phyloP scores from a whole-genome alignment of 148 eudicot genomes.

The Vaccinium myrtillus region DNA sequence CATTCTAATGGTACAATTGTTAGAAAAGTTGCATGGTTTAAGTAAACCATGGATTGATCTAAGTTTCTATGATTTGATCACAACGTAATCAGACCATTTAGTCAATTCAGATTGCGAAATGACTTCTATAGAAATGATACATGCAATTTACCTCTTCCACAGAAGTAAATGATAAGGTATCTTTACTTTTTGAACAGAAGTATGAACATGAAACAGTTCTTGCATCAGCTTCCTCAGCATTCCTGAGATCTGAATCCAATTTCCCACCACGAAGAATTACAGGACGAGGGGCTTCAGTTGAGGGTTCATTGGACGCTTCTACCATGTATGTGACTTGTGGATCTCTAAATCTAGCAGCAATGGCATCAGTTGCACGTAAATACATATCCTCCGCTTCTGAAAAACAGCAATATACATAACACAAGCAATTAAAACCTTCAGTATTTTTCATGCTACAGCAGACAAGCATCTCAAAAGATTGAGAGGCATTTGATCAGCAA shows the following conservation, averaged over 20 bases:
- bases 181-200: constrained; percentile 52
- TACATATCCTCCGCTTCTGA: constrained; percentile 59
- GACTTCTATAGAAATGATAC: not conserved
- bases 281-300: constrained; percentile 42
- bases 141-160: constrained; percentile 58
- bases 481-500: not conserved
- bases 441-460: not conserved
- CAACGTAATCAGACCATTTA: not conserved
- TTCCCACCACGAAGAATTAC: constrained; percentile 58
- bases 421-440: not conserved
- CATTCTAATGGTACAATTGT: constrained; percentile 59
- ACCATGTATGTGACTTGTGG: constrained; percentile 57
- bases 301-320: constrained; percentile 38
- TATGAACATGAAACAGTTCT: constrained; percentile 45
- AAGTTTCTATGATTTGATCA: not conserved
- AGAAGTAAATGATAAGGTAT: constrained; percentile 28
- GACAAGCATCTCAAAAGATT: not conserved
- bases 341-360: constrained; percentile 57
- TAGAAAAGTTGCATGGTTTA: not conserved
- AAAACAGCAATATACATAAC: constrained; percentile 7
- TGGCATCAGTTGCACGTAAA: constrained; percentile 45
- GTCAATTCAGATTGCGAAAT: not conserved
- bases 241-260: constrained; percentile 46
- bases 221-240: constrained; percentile 30
- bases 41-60: not conserved